These are phyloP conservation scores for Claviceps paspali DNA, from an alignment of 2,329 filamentous ascomycete species.

Conservation along the genomic window DNA sequence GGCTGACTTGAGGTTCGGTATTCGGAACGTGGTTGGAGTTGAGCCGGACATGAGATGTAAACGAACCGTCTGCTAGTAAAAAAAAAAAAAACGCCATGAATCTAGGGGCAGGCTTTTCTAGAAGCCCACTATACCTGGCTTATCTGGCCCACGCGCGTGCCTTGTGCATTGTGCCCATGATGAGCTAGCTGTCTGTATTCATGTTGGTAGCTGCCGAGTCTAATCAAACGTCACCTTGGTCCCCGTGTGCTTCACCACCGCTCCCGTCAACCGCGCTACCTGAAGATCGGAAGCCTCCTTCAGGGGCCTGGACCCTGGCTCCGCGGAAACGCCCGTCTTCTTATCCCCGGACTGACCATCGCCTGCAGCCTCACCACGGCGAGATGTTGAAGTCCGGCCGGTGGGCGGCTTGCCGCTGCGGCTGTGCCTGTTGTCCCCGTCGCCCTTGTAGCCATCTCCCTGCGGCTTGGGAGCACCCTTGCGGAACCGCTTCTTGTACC, in stretches of 20 bases:
- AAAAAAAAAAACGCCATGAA: too few species aligned
- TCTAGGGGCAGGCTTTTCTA: too few species aligned
- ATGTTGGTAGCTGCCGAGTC: slow-evolving; percentile 5
- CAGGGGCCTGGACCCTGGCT: slow-evolving; percentile 18
- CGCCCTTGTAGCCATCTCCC: slow-evolving; percentile 8
- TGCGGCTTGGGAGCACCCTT: slow-evolving; percentile 42
- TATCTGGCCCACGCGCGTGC: too few species aligned
- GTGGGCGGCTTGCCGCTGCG: slow-evolving; percentile 17
- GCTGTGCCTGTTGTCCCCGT: slow-evolving; percentile 9
- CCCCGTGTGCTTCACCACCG: slow-evolving; percentile 62
- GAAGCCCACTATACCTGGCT: too few species aligned
- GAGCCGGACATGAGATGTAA: too few species aligned
- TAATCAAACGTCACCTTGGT: slow-evolving; percentile 74
- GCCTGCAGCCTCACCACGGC: slow-evolving; percentile 5
- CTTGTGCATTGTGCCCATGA: slow-evolving; percentile 1
- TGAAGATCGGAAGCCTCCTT: slow-evolving; percentile 31
- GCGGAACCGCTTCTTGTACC: slow-evolving; percentile 90
- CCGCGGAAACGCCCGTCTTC: neutral
- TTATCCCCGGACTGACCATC: slow-evolving; percentile 11
- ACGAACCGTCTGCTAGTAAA: too few species aligned
- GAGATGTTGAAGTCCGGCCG: slow-evolving; percentile 24
- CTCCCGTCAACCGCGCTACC: slow-evolving; percentile 55
- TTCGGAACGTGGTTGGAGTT: too few species aligned
- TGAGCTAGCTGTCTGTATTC: neutral
- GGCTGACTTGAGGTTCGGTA: too few species aligned